Conservation (phyloP, 176 grass and related monocot species). For the Elymus sibiricus region DNA sequence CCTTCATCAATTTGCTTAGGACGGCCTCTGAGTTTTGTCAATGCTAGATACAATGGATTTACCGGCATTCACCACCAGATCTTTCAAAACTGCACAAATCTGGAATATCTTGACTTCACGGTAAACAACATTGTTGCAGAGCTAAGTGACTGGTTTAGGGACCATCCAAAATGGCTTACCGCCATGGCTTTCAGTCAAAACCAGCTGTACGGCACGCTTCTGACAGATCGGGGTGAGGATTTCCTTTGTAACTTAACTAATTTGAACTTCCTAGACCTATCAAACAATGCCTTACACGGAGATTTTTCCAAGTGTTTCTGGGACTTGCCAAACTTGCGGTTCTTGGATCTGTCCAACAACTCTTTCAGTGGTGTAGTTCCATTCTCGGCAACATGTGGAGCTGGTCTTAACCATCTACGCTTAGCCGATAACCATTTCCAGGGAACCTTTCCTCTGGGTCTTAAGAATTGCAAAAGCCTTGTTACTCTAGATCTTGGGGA, state of each 20-base stretch:
- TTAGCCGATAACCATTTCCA: background rate
- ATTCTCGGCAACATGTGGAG: background rate
- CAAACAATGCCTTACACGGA: background rate
- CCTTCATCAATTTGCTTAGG: background rate
- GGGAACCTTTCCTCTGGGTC: background rate
- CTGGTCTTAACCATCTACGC: background rate
- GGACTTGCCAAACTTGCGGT: background rate
- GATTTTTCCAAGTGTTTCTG: background rate
- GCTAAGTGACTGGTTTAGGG: background rate
- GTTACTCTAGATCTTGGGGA: background rate
- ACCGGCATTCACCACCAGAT: background rate
- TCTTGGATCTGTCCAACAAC: background rate
- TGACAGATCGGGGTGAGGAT: background rate
- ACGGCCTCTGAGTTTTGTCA: background rate
- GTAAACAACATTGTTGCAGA: background rate
- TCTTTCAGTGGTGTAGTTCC: background rate
- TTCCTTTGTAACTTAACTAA: background rate
- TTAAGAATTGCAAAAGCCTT: background rate
- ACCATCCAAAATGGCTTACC: background rate
- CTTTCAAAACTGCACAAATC: background rate
- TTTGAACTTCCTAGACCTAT: background rate
- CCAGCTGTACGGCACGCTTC: background rate
- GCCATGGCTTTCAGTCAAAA: background rate
- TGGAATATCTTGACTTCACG: background rate
- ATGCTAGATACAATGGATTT: background rate